Base-by-base conservation (phyloP, 192 early-diverging fungal genomes). In the Gryganskiella cystojenkinii region DNA sequence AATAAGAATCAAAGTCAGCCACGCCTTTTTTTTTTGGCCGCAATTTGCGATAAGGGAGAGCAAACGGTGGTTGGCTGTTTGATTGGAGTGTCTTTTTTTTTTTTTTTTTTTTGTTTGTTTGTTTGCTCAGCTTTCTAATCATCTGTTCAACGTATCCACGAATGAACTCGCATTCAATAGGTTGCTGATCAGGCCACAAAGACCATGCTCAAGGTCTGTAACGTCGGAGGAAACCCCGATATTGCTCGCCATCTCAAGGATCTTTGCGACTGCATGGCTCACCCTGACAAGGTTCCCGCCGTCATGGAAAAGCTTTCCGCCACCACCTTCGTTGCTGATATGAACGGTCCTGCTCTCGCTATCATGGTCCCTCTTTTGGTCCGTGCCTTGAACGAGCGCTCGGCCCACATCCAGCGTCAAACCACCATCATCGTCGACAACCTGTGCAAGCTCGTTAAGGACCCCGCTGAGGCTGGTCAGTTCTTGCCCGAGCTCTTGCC, bases 381-480 rank as follows among this genome's bases (percentile, higher is more conserved):
- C 70, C 92, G 90, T 89, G 90, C 86, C 60, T 59, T 90, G 61
- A 81, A 85, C 43, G 92, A 94, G 72, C 85, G 91, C 64, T 81
- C 82, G 43, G 88, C 86, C 66, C 82, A 90, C 50, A 87, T 93
- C 70, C 84, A 90, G 61, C 90, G 92, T 81, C 88, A 90, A 76
- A 83, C 88, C 80, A 85, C 88, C 70, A 86, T 94, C 70, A 93
- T 95, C 67, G 92, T 95, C 78, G 91, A 93, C 85, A 95, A 94
- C 87, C 93, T 95, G 89, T 93, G 90, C 81, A 94, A 93, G 84
- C 85, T 95, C 34, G 91, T 94, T 69, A 90, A 93, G 73, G 87
- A 93, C 81, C 92, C 92, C 49, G 84, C 87, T 52, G 90, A 92
- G 64, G 91, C 91, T 55, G 88, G 88, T 70, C 92, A 90, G 67